Evolutionary conservation across 139 green algal species (phyloP).

Genomic region (Chlorella sorokiniana): DNA sequence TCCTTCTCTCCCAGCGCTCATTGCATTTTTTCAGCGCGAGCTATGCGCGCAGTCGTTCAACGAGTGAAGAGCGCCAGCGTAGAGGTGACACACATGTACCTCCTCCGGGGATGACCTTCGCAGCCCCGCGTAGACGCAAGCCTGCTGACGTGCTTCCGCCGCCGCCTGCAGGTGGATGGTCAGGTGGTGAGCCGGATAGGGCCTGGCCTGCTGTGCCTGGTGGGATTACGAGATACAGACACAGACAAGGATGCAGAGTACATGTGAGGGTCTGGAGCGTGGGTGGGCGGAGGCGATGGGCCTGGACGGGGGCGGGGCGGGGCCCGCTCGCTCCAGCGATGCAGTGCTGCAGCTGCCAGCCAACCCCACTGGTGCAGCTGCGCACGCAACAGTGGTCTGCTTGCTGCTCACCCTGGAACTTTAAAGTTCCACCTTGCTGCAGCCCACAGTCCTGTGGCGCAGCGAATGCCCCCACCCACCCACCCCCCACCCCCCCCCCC

Average conservation of each 20-base stretch:
- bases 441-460: not conserved
- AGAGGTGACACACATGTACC: too few relatives aligned
- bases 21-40: not conserved
- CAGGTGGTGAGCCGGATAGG: slow-evolving; percentile 60
- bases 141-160: too few relatives aligned
- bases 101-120: too few relatives aligned
- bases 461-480: not conserved
- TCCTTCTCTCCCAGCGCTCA: not conserved
- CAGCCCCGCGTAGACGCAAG: not conserved
- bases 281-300: not conserved
- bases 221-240: slow-evolving; percentile 59
- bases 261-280: slow-evolving; percentile 44
- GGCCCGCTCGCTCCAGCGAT: not conserved
- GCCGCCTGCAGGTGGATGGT: slow-evolving; percentile 55
- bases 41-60: slow-evolving; percentile 42
- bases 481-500: not conserved
- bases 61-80: slow-evolving; percentile 53
- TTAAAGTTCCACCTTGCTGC: too few relatives aligned
- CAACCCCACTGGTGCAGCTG: not conserved
- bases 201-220: slow-evolving; percentile 64
- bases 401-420: too few relatives aligned
- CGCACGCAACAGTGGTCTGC: too few relatives aligned
- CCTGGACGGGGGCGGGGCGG: not conserved
- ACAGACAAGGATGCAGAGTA: slow-evolving; percentile 59
- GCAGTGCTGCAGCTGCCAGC: not conserved